Base-by-base conservation (phyloP, 1,284 basidiomycete genomes). In the Naganishia albida region DNA sequence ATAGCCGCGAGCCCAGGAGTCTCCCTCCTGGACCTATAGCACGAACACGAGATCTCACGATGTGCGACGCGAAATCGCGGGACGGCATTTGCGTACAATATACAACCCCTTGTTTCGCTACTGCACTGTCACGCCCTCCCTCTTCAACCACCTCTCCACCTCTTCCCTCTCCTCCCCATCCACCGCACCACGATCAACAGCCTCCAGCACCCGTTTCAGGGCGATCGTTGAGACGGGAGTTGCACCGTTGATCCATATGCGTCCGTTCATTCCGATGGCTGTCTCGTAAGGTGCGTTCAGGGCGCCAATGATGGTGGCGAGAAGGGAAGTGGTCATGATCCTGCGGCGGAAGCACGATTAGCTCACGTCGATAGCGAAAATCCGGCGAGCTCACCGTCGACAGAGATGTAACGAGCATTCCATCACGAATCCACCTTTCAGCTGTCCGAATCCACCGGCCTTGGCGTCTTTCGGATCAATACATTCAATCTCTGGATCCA, bases 401-500 rank as follows among this genome's bases (percentile, higher is more conserved):
- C 74, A 75, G 46, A 78, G 64, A 60, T 78, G 75, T 34, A 80
- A 68, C 40, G 76, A 76, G 50, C 72, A 73, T 12, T 69, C 64
- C 10, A 79, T 67, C 62, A 82, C 68, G 64, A 80, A 67, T 0
- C 81, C 82, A 4, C 77, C 80, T 56, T 77, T 77, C 63, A 83
- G 71, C 67, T 81, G 81, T 23, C 81, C 82, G 56, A 80, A 82
- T 1, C 82, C 82, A 51, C 81, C 77, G 0, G 80, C 69, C 66
- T 81, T 81, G 40, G 79, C 79, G 13, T 80, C 82, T 28, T 79
- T 73, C 0, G 80, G 75, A 71, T 82, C 81, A 54, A 82, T 75
- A 68, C 82, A 83, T 69, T 81, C 80, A 26, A 83, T 71, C 66
- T 83, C 82, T 1, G 82, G 80, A 66, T 83, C 82, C 73, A 81